These are phyloP conservation scores for Talaromyces funiculosus DNA, from an alignment of 2,329 filamentous ascomycete genomes.

Conservation along the genomic window DNA sequence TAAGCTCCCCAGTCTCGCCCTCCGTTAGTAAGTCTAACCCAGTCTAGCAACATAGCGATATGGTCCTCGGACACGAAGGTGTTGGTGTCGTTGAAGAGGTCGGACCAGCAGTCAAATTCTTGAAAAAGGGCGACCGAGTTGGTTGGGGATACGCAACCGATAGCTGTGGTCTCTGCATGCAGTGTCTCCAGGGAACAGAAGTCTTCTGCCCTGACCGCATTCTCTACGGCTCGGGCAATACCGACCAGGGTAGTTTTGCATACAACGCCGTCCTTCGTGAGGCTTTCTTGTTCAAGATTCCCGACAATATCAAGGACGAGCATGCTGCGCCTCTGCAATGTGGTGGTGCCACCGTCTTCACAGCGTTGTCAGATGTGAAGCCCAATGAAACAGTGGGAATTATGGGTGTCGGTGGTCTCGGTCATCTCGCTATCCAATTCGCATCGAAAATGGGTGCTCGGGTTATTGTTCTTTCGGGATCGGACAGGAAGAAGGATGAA, in stretches of 20 bases:
- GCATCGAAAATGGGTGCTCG: constrained; percentile 66
- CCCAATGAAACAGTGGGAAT: constrained; percentile 65
- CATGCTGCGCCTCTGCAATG: constrained; percentile 34
- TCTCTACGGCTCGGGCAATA: constrained; percentile 30
- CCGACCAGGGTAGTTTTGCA: constrained; percentile 30
- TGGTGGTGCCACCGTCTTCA: constrained; percentile 39
- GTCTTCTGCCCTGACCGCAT: constrained; percentile 31
- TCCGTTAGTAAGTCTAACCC: neutral
- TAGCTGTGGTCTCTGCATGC: constrained; percentile 46
- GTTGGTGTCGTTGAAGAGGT: constrained; percentile 54
- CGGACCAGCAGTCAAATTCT: constrained; percentile 39
- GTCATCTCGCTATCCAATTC: constrained; percentile 69
- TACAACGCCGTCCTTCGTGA: constrained; percentile 32
- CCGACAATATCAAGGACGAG: constrained; percentile 24
- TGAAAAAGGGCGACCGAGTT: constrained; percentile 59
- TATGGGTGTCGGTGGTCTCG: constrained; percentile 64
- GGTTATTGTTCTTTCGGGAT: constrained; percentile 52
- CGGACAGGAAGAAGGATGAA: constrained; percentile 46
- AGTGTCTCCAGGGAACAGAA: constrained; percentile 35
- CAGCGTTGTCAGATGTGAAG: constrained; percentile 60
- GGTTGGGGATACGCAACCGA: constrained; percentile 57
- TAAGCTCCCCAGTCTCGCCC: neutral
- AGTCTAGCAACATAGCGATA: constrained; percentile 10
- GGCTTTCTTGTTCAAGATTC: constrained; percentile 35
- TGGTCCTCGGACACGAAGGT: constrained; percentile 58